These are phyloP conservation scores for Phytophthora aleatoria DNA, from an alignment of 352 stramenopile species.

Conservation along the genomic window DNA sequence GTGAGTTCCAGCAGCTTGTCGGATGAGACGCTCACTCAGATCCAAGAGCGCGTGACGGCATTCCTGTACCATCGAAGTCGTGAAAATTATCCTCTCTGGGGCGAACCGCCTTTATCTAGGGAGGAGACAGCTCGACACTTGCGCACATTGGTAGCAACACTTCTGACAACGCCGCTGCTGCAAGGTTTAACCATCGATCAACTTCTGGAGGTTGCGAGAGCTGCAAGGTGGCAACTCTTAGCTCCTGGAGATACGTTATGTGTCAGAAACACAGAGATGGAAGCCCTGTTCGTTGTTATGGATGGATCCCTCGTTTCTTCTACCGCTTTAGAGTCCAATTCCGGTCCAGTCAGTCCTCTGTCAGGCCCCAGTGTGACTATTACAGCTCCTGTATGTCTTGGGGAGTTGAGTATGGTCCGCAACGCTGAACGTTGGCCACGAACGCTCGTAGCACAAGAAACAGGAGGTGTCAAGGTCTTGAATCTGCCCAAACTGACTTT, in stretches of 20 bases:
- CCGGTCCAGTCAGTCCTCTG: neutral
- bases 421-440: conserved; percentile 45
- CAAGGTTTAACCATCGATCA: conserved; percentile 52
- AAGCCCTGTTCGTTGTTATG: conserved; percentile 49
- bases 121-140: conserved; percentile 61
- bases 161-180: conserved; percentile 41
- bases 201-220: conserved; percentile 52
- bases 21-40: conserved; percentile 38
- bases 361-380: conserved; percentile 6
- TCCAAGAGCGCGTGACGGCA: conserved; percentile 58
- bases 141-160: conserved; percentile 34
- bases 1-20: conserved; percentile 25
- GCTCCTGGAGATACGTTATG: conserved; percentile 29
- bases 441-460: conserved; percentile 31
- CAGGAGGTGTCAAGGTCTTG: conserved; percentile 35
- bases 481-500: conserved; percentile 41
- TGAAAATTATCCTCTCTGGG: conserved; percentile 69
- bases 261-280: conserved; percentile 33
- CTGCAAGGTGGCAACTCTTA: conserved; percentile 41
- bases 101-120: conserved; percentile 43
- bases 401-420: conserved; percentile 54
- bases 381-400: conserved; percentile 32
- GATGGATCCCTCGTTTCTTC: conserved; percentile 33
- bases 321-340: neutral
- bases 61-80: conserved; percentile 61